These are phyloP conservation scores for Geotrichum ghanense DNA, from an alignment of 805 yeast species.

Conservation along the genomic window DNA sequence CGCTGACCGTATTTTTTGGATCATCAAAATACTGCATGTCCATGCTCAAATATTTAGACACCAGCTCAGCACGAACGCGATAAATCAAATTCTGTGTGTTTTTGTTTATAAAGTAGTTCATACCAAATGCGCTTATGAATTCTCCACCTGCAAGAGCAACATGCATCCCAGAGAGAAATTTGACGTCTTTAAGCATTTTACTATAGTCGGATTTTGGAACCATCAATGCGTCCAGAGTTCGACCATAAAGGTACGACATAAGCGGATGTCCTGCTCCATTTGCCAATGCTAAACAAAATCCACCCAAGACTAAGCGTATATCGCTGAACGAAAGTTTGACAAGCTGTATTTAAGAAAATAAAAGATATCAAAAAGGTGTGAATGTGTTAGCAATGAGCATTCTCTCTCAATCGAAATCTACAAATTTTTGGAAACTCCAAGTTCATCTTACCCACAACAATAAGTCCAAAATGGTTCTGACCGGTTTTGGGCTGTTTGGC, in stretches of 20 bases:
- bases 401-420: neutral
- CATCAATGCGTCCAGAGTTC: conserved; percentile 14
- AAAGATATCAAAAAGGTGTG: neutral
- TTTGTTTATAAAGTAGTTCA: conserved; percentile 4
- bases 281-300: neutral
- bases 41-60: conserved; percentile 17
- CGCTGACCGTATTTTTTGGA: conserved; percentile 19
- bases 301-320: neutral
- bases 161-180: conserved; percentile 3
- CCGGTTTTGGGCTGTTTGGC: no score
- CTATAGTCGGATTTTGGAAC: conserved; percentile 8
- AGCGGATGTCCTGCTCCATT: conserved; percentile 17
- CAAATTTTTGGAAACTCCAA: neutral
- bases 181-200: conserved; percentile 12
- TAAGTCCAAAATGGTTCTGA: no score
- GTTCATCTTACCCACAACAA: neutral
- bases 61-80: conserved; percentile 14
- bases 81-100: conserved; percentile 16
- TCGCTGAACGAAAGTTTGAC: neutral
- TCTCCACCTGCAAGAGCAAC: conserved; percentile 2
- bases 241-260: conserved; percentile 16
- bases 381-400: neutral
- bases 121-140: neutral
- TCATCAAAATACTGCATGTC: conserved; percentile 21
- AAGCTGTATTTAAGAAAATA: neutral